phyloP scores from a whole-genome alignment of 768 basidiomycete species.

The Mycena pura region DNA sequence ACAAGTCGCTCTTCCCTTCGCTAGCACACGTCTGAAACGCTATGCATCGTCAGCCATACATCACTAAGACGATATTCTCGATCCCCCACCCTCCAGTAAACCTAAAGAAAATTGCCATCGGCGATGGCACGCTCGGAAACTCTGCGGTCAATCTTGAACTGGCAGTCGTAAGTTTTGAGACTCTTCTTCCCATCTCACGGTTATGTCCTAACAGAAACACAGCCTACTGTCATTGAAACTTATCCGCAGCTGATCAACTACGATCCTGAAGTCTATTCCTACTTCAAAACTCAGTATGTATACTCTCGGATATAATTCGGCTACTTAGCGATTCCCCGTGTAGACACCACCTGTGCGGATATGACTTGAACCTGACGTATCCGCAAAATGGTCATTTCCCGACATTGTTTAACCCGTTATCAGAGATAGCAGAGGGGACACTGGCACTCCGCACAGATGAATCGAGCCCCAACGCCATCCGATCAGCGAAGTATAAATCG shows the following conservation, averaged over 20 bases:
- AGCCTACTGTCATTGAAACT: neutral
- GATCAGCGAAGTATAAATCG: too few species aligned
- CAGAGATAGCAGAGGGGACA: conserved; percentile 24
- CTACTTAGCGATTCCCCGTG: too few species aligned
- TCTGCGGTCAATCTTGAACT: conserved; percentile 52
- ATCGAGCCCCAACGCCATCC: neutral
- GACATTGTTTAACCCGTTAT: conserved; percentile 30
- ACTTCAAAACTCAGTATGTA: conserved; percentile 1
- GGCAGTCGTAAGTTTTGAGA: neutral
- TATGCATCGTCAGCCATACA: conserved; percentile 72
- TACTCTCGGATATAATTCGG: too few species aligned
- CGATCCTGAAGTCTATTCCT: neutral
- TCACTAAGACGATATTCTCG: conserved; percentile 72
- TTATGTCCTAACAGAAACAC: neutral
- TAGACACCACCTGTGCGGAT: conserved; percentile 66
- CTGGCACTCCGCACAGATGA: neutral
- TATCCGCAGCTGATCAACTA: neutral
- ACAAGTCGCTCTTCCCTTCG: neutral
- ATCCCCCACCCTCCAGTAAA: conserved; percentile 69
- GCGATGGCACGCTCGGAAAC: conserved; percentile 70
- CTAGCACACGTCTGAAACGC: neutral
- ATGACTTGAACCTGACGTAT: conserved; percentile 71
- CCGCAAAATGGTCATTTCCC: conserved; percentile 64
- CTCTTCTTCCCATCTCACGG: neutral
- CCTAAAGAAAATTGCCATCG: conserved; percentile 72